Conservation (phyloP, 495 filamentous ascomycete genomes). For the Tuber calosporum region DNA sequence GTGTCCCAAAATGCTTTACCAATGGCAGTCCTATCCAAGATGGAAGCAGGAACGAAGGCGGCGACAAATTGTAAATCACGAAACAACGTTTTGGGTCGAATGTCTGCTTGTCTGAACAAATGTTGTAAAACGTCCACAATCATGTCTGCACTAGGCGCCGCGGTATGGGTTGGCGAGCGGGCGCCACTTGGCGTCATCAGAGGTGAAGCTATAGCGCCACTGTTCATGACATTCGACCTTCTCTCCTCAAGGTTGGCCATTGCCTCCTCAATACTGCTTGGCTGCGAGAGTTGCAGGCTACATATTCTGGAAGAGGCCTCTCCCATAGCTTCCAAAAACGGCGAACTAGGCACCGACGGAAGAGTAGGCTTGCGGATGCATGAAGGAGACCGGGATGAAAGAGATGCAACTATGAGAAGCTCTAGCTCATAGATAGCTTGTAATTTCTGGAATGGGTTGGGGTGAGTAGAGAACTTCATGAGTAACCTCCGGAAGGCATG, state of each 20-base stretch:
- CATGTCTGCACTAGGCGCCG: slow-evolving; percentile 57
- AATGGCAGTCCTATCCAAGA: slow-evolving; percentile 74
- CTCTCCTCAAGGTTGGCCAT: slow-evolving; percentile 64
- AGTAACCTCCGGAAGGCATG: slow-evolving; percentile 72
- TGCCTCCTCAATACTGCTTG: slow-evolving; percentile 54
- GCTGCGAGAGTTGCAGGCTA: slow-evolving; percentile 39
- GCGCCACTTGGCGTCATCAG: slow-evolving; percentile 40
- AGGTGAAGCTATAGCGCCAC: slow-evolving; percentile 34
- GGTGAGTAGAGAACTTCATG: slow-evolving; percentile 80
- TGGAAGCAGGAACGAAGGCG: slow-evolving; percentile 72
- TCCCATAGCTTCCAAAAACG: slow-evolving; percentile 37
- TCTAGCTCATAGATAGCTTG: slow-evolving; percentile 76
- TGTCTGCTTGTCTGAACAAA: slow-evolving; percentile 66
- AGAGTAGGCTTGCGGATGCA: slow-evolving; percentile 29
- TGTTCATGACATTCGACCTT: slow-evolving; percentile 49
- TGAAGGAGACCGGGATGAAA: slow-evolving; percentile 48
- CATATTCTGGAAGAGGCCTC: slow-evolving; percentile 37
- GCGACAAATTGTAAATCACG: slow-evolving; percentile 94
- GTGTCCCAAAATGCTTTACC: slow-evolving; percentile 95
- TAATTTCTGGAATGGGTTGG: slow-evolving; percentile 80
- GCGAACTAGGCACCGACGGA: slow-evolving; percentile 37
- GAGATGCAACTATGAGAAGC: slow-evolving; percentile 67
- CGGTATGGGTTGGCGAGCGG: slow-evolving; percentile 45
- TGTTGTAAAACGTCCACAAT: slow-evolving; percentile 72
- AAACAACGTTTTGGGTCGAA: slow-evolving; percentile 85